Percentiles rank a stretch among this genome's conserved stretches.
These are phyloP conservation scores for Tagetes patula DNA, from an alignment of 129 eudicot genomes.

Conservation along the genomic window DNA sequence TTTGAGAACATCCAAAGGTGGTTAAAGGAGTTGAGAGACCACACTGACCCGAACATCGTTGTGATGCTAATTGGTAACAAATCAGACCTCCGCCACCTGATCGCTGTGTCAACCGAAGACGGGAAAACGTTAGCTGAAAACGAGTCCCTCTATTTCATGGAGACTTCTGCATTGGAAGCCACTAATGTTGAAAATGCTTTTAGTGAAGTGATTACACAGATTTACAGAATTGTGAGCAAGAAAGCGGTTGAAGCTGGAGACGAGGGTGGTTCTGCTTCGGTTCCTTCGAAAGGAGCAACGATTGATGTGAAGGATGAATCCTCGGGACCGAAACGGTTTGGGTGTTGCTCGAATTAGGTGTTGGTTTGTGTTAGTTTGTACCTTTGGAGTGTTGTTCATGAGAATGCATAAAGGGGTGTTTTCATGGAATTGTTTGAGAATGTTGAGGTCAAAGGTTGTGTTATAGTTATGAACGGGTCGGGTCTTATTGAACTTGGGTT, in stretches of 20 bases:
- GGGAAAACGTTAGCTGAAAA: constrained; percentile 37
- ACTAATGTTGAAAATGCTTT: constrained; percentile 39
- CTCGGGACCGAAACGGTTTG: constrained; percentile 24
- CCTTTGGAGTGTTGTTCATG: constrained; percentile 10
- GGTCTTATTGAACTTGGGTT: constrained; percentile 26
- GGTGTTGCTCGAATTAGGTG: constrained; percentile 40
- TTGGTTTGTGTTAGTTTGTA: constrained; percentile 18
- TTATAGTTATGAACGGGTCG: constrained; percentile 26
- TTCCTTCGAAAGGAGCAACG: constrained; percentile 34
- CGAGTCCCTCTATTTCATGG: constrained; percentile 41
- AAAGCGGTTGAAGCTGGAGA: constrained; percentile 41
- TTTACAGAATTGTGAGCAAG: constrained; percentile 37
- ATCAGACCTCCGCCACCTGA: constrained; percentile 38
- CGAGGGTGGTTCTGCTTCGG: constrained; percentile 25
- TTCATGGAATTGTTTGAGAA: constrained; percentile 24
- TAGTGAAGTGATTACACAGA: constrained; percentile 39
- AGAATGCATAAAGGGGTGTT: constrained; percentile 32
- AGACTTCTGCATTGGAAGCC: constrained; percentile 42
- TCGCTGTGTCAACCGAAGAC: constrained; percentile 36
- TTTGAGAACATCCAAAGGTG: constrained; percentile 35
- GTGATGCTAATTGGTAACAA: constrained; percentile 41
- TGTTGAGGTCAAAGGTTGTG: constrained; percentile 19
- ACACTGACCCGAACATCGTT: constrained; percentile 40
- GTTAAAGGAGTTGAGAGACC: constrained; percentile 36
- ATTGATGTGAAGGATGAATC: constrained; percentile 33